Evolutionary conservation across 2,329 filamentous ascomycete genomes (phyloP).

Genomic region (Penicillium occitanis): DNA sequence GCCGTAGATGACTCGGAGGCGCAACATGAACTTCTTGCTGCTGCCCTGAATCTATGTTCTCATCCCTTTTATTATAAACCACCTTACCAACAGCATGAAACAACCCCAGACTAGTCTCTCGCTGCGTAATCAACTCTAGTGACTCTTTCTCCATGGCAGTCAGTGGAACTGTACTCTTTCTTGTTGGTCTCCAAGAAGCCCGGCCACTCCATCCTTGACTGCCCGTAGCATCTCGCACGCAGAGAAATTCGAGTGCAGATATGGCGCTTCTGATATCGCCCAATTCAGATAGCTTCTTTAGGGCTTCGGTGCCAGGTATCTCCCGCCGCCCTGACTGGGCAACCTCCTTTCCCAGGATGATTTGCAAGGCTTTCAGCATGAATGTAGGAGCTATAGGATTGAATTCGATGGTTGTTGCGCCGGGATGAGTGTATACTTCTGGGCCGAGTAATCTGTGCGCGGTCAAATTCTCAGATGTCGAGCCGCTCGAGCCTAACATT

Average conservation of each 20-base stretch:
- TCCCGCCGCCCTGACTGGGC: slow-evolving; percentile 71
- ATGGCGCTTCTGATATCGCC: slow-evolving; percentile 93
- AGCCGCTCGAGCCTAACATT: slow-evolving; percentile 77
- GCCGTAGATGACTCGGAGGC: slow-evolving; percentile 60
- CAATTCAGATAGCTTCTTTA: slow-evolving; percentile 77
- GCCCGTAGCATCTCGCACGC: slow-evolving; percentile 73
- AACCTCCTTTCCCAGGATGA: slow-evolving; percentile 82
- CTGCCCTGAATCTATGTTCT: slow-evolving; percentile 49
- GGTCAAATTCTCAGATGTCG: slow-evolving; percentile 86
- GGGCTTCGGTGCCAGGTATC: slow-evolving; percentile 73
- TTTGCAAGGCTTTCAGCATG: slow-evolving; percentile 77
- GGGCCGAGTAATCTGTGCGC: slow-evolving; percentile 85
- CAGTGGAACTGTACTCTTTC: slow-evolving; percentile 50
- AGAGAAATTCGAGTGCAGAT: slow-evolving; percentile 88
- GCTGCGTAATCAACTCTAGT: slow-evolving; percentile 75
- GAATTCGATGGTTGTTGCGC: slow-evolving; percentile 80
- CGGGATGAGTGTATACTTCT: slow-evolving; percentile 78
- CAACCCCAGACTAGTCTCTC: slow-evolving; percentile 86
- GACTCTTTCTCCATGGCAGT: slow-evolving; percentile 78
- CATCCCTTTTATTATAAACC: slow-evolving; percentile 88
- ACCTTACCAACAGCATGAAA: slow-evolving; percentile 97
- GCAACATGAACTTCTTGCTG: slow-evolving; percentile 50
- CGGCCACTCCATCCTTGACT: slow-evolving; percentile 74
- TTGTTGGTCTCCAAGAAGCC: slow-evolving; percentile 67
- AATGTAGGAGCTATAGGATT: slow-evolving; percentile 87